These are phyloP conservation scores for Gossypium mustelinum DNA, from an alignment of 345 rosid genomes.

Conservation along the genomic window DNA sequence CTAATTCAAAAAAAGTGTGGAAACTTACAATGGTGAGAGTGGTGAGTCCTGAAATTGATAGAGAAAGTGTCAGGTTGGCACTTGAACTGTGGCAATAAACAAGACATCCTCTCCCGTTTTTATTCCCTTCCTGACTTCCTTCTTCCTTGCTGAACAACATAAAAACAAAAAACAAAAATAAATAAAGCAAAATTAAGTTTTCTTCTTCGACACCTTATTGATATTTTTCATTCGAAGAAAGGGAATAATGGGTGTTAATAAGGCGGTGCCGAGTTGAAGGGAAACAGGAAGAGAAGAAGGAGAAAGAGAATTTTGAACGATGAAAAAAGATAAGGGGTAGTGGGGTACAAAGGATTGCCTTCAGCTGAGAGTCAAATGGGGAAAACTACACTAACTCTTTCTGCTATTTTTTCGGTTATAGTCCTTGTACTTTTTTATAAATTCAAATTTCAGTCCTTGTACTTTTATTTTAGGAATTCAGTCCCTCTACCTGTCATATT, in stretches of 20 bases:
- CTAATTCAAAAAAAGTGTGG: constrained; percentile 10
- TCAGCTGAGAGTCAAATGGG: neutral
- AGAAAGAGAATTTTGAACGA: neutral
- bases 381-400: too few relatives aligned
- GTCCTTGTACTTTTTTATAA: too few relatives aligned
- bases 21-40: constrained; percentile 18
- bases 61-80: constrained; percentile 75
- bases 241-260: neutral
- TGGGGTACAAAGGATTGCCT: neutral
- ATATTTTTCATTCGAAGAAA: neutral
- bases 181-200: neutral
- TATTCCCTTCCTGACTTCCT: neutral
- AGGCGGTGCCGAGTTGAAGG: neutral
- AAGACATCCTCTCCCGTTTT: constrained; percentile 48
- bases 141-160: neutral
- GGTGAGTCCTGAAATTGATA: constrained; percentile 54
- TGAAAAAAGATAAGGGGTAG: neutral
- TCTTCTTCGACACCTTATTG: neutral
- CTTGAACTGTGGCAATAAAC: constrained; percentile 87
- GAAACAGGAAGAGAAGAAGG: neutral
- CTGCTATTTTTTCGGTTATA: too few relatives aligned
- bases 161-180: neutral
- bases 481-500: too few relatives aligned
- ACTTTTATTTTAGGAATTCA: too few relatives aligned
- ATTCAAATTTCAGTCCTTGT: too few relatives aligned